Conservation (phyloP, 2,329 filamentous ascomycete genomes). For the Penicillium italicum region DNA sequence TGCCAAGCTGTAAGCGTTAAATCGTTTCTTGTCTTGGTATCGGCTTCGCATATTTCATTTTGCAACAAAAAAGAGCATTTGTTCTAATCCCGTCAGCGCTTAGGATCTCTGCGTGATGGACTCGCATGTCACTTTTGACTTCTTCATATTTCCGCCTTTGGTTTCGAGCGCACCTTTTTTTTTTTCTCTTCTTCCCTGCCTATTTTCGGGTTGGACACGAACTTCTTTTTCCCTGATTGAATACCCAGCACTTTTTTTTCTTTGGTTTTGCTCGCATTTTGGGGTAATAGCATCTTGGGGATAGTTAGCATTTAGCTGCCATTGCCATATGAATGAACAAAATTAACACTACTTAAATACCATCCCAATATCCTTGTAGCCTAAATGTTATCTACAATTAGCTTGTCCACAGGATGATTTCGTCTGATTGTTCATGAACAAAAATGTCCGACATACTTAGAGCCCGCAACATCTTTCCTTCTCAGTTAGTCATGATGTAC, state of each 20-base stretch:
- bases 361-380: neutral
- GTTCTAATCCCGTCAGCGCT: conserved; percentile 16
- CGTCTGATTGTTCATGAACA: neutral
- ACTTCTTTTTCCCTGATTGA: conserved; percentile 5
- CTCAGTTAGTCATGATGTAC: too few species aligned
- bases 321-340: conserved; percentile 8
- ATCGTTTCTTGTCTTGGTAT: conserved; percentile 1
- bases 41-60: neutral
- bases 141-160: conserved; percentile 1
- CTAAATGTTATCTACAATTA: neutral
- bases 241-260: conserved; percentile 5
- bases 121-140: conserved; percentile 1
- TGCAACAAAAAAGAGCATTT: neutral
- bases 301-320: neutral
- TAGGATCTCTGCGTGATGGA: conserved; percentile 19
- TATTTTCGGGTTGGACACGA: conserved; percentile 5
- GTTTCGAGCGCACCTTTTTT: conserved; percentile 19
- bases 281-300: conserved; percentile 10
- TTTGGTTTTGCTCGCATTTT: neutral
- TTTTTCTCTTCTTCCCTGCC: neutral
- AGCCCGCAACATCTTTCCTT: neutral
- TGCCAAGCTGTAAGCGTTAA: conserved; percentile 34
- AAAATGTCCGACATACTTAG: neutral
- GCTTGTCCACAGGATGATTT: neutral
- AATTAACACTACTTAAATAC: neutral